Evolutionary conservation across 139 green algal species (phyloP).

Genomic region (Ettlia oleoabundans): DNA sequence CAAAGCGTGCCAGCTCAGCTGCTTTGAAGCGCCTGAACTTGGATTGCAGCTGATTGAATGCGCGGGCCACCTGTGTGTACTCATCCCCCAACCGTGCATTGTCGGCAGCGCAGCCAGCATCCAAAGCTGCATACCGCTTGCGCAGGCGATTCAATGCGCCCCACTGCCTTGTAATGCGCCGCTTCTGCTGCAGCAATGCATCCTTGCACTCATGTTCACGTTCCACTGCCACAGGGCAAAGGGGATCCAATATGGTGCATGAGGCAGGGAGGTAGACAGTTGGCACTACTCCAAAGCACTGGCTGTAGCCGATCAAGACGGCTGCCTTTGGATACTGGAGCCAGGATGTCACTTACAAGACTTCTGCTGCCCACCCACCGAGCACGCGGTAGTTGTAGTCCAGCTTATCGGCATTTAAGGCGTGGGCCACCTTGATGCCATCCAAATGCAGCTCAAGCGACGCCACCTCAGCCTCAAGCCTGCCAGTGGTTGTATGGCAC

Average conservation of each 20-base stretch:
- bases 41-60: conserved; percentile 32
- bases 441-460: conserved; percentile 28
- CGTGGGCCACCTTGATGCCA: not conserved
- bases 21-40: conserved; percentile 38
- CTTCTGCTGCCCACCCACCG: conserved; percentile 10
- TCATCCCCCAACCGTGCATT: conserved; percentile 30
- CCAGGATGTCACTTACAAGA: not conserved
- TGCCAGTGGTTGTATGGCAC: no score
- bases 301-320: no score
- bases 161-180: conserved; percentile 31
- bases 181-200: conserved; percentile 36
- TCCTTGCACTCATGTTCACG: conserved; percentile 40
- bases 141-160: conserved; percentile 19
- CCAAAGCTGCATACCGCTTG: conserved; percentile 22
- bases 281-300: no score
- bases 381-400: conserved; percentile 47
- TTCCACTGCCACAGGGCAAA: conserved; percentile 31
- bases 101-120: not conserved
- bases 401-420: conserved; percentile 41
- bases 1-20: conserved; percentile 14
- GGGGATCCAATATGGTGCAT: no score
- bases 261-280: not conserved
- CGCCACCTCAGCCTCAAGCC: conserved; percentile 27
- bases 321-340: no score
- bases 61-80: conserved; percentile 25